phyloP scores from a whole-genome alignment of 345 rosid species.

The Lepidium didymum region DNA sequence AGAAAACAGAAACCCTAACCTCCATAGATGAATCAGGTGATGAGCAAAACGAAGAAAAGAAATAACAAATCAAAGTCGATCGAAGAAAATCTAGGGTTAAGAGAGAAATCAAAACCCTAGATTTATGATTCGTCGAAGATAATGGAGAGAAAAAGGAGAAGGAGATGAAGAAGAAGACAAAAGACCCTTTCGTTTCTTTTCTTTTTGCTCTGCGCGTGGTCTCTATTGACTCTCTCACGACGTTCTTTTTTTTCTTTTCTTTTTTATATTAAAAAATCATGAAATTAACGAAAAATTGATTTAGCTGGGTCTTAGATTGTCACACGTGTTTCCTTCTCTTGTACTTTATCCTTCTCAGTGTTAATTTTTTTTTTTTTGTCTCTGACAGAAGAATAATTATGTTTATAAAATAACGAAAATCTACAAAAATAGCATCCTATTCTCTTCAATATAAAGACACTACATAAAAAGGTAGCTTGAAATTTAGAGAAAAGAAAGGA shows the following conservation, averaged over 20 bases:
- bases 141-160: constrained; percentile 16
- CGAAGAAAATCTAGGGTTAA: constrained; percentile 22
- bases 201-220: constrained; percentile 16
- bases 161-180: constrained; percentile 2
- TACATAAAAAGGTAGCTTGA: too few relatives aligned
- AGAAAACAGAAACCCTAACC: constrained; percentile 21
- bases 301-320: background rate
- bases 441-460: too few relatives aligned
- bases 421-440: too few relatives aligned
- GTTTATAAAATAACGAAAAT: background rate
- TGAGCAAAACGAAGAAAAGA: background rate
- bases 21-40: constrained; percentile 25
- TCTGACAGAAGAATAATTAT: background rate
- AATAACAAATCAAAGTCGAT: background rate
- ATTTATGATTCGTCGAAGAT: constrained; percentile 24
- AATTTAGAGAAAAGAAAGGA: too few relatives aligned
- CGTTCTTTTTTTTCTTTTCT: background rate
- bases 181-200: constrained; percentile 6
- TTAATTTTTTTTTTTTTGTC: background rate
- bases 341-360: background rate
- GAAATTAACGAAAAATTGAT: background rate
- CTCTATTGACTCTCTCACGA: constrained; percentile 22
- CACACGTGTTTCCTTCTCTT: constrained; percentile 22
- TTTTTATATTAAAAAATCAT: background rate
- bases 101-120: constrained; percentile 26